Percentiles rank a stretch among this genome's conserved stretches.
Conservation (phyloP, 495 filamentous ascomycete genomes). For the Talaromyces trachyspermus region DNA sequence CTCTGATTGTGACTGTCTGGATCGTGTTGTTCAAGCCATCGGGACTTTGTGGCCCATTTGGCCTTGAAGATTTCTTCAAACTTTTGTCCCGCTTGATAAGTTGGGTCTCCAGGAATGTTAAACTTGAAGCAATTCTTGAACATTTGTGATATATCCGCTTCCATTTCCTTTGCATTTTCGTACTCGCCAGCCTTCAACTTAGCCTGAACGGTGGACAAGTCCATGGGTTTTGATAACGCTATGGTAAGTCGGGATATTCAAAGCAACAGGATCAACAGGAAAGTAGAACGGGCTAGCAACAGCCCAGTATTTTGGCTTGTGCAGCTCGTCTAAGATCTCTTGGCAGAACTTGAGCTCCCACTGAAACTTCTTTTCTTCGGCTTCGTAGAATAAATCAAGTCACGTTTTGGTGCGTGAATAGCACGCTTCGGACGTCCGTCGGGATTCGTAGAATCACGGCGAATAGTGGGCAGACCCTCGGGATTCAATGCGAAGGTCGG, state of each 20-base stretch:
- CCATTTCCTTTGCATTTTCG: constrained; percentile 74
- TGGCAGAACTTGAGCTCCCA: constrained; percentile 88
- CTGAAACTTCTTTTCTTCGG: constrained; percentile 88
- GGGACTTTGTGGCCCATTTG: constrained; percentile 65
- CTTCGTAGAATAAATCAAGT: constrained; percentile 75
- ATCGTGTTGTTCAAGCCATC: constrained; percentile 68
- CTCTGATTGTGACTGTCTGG: constrained; percentile 48
- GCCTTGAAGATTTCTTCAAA: constrained; percentile 64
- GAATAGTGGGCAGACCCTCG: constrained; percentile 83
- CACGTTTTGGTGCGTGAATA: constrained; percentile 86
- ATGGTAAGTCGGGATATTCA: constrained; percentile 91
- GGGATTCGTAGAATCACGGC: constrained; percentile 71
- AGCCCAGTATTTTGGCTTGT: constrained; percentile 60
- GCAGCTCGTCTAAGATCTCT: constrained; percentile 67
- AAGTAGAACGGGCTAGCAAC: constrained; percentile 64
- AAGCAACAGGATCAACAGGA: constrained; percentile 87
- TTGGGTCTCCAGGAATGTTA: constrained; percentile 72
- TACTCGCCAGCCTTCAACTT: constrained; percentile 82
- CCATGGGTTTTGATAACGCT: constrained; percentile 94
- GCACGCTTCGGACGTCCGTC: constrained; percentile 85
- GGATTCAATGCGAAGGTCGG: constrained; percentile 76
- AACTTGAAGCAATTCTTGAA: constrained; percentile 87
- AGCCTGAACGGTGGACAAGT: constrained; percentile 65
- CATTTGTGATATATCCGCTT: constrained; percentile 72
- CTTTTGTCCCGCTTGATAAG: constrained; percentile 60